Base-by-base conservation (phyloP, 208 protist genomes). In the Acanthamoeba divionensis region DNA sequence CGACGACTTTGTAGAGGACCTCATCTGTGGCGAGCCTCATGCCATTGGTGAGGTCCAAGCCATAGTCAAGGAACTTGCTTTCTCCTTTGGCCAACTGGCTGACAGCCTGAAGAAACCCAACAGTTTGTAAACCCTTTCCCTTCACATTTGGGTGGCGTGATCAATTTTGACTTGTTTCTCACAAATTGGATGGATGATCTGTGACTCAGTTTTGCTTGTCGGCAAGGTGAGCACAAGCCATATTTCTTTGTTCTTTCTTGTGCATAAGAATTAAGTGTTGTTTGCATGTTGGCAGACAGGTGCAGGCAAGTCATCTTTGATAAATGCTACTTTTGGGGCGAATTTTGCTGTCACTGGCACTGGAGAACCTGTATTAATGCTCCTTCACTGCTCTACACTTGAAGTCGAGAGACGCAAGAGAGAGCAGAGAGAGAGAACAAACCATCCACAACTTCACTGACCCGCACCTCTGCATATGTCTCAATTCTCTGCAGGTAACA, bases 1-100 rank as follows among this genome's bases (percentile, higher is more conserved):
- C 10, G 67, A 79, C 31, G 67, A 79, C 55, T 79, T 79, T 26
- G 67, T 79, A 24, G 67, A 79, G 41, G 67, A 79, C 36, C 67
- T 79, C 38, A 79, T 79, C 7, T 79, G 45, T 41, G 67, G 55
- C 38, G 67, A 79, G 44, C 67, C 67, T 47, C 55, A 79, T 15
- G 67, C 67, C 36, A 79, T 79, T 2, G 67, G 67, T 31, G 67
- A 79, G 41, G 67, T 79, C 2, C 55, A 41, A 2, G 67, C 67
- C 67, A 79, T 79, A n/a, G 67, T 79, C 1, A 47, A 79, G 55
- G 21, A 79, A 26, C 67, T 79, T 13, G 55, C 67, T 47, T 21
- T 31, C 21, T 18, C 67, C 36, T 54, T 79, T 26, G 45, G 55
- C 7, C n/a, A 79, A 33, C 67, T 79, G 45, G 48, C 67, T 26